Conservation (phyloP, 345 rosid genomes). For the Psidium guajava region DNA sequence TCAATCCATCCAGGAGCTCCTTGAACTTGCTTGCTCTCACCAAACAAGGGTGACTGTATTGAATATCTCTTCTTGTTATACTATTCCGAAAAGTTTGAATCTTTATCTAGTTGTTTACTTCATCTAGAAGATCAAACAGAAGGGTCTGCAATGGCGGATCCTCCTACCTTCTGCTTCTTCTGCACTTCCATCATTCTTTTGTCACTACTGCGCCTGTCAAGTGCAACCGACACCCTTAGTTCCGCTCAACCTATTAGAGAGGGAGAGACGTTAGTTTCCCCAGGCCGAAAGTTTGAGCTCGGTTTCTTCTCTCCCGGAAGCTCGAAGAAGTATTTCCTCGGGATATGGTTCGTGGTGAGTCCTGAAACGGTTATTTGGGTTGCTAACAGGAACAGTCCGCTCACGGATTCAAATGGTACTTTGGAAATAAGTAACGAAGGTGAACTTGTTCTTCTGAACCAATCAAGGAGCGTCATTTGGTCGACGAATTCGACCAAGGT, state of each 20-base stretch:
- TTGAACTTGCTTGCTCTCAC: neutral
- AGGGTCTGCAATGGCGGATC: neutral
- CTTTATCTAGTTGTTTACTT: slow-evolving; percentile 16
- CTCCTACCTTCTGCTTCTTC: neutral
- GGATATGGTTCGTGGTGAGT: slow-evolving; percentile 22
- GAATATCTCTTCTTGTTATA: neutral
- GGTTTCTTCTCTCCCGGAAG: slow-evolving; percentile 6
- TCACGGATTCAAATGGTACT: slow-evolving; percentile 2
- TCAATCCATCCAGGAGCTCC: neutral
- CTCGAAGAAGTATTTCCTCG: slow-evolving; percentile 11
- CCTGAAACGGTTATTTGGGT: slow-evolving; percentile 14
- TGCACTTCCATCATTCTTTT: neutral
- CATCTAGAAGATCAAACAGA: neutral
- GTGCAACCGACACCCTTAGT: neutral
- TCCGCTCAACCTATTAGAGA: neutral
- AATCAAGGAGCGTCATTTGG: neutral
- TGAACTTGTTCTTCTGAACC: slow-evolving; percentile 3
- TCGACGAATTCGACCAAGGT: slow-evolving; percentile 1
- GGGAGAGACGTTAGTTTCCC: neutral
- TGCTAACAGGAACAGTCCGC: slow-evolving; percentile 25
- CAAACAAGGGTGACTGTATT: neutral
- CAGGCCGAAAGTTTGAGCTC: neutral
- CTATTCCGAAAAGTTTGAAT: neutral
- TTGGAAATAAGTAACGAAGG: slow-evolving; percentile 8
- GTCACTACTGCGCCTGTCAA: neutral